Conservation (phyloP, 345 rosid genomes). For the Pseudoturritis turrita region DNA sequence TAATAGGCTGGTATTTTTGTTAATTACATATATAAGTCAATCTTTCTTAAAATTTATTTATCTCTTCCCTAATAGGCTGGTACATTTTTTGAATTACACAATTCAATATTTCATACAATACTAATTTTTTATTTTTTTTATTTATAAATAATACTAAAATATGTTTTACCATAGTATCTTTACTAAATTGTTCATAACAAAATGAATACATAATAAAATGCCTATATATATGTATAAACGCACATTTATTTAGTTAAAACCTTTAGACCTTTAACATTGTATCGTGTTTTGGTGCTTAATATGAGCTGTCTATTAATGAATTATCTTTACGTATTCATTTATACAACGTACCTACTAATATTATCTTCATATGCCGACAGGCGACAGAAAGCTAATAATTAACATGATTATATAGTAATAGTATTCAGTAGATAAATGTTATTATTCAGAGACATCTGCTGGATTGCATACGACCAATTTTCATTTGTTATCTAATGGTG, state of each 20-base stretch:
- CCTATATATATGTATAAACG: no score
- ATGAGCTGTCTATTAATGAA: slow-evolving; percentile 25
- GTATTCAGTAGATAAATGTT: neutral
- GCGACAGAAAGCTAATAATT: slow-evolving; percentile 14
- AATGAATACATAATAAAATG: no score
- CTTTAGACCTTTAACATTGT: neutral
- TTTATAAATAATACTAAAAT: no score
- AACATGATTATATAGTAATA: neutral
- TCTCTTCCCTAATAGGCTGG: no score
- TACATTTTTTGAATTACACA: no score
- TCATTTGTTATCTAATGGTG: slow-evolving; percentile 1
- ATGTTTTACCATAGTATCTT: no score
- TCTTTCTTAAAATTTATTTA: no score
- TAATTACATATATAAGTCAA: no score
- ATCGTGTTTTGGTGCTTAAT: slow-evolving; percentile 17
- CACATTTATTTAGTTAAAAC: neutral
- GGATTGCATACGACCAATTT: slow-evolving; percentile 8
- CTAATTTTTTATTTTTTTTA: no score
- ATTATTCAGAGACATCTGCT: neutral
- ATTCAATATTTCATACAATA: no score
- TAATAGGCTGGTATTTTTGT: neutral
- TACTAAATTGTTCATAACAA: no score
- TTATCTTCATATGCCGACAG: slow-evolving; percentile 5
- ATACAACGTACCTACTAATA: slow-evolving; percentile 29
- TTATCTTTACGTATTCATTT: slow-evolving; percentile 1